Conservation (phyloP, 1,139 yeast species). For the Hansenula sp. region DNA sequence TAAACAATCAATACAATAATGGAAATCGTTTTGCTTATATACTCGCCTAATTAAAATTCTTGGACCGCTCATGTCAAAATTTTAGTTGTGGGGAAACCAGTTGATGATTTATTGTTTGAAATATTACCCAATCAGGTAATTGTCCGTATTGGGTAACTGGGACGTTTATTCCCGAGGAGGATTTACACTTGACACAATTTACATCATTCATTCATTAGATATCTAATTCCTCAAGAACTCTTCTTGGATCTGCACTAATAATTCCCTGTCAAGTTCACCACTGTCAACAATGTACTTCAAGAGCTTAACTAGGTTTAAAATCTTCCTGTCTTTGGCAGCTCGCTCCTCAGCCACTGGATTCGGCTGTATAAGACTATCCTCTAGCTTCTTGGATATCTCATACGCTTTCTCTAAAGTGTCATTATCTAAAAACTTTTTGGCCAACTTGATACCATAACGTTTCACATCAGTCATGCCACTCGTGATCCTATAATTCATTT, state of each 20-base stretch:
- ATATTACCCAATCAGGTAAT: too few relatives aligned
- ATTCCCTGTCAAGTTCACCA: neutral
- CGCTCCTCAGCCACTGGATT: constrained; percentile 4
- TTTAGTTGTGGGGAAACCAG: neutral
- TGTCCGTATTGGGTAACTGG: too few relatives aligned
- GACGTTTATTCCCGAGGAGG: neutral
- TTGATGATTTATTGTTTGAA: neutral
- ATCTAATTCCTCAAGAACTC: constrained; percentile 1
- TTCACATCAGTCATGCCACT: constrained; percentile 22
- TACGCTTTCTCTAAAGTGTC: constrained; percentile 24
- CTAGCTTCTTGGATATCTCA: constrained; percentile 21
- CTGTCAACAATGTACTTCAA: constrained; percentile 4
- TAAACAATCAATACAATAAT: too few relatives aligned
- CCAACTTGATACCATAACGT: constrained; percentile 28
- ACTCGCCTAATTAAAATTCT: too few relatives aligned
- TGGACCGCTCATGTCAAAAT: too few relatives aligned
- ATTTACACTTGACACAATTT: neutral
- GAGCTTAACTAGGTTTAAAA: constrained; percentile 5
- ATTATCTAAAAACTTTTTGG: constrained; percentile 22
- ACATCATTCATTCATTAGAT: neutral
- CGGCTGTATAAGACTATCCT: constrained; percentile 5
- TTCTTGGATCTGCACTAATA: constrained; percentile 5
- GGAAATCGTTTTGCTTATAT: neutral
- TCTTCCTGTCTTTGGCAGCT: constrained; percentile 6
- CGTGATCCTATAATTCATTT: constrained; percentile 27